These are phyloP conservation scores for Aspergillus arachidicola DNA, from an alignment of 2,329 filamentous ascomycete genomes.

Conservation along the genomic window DNA sequence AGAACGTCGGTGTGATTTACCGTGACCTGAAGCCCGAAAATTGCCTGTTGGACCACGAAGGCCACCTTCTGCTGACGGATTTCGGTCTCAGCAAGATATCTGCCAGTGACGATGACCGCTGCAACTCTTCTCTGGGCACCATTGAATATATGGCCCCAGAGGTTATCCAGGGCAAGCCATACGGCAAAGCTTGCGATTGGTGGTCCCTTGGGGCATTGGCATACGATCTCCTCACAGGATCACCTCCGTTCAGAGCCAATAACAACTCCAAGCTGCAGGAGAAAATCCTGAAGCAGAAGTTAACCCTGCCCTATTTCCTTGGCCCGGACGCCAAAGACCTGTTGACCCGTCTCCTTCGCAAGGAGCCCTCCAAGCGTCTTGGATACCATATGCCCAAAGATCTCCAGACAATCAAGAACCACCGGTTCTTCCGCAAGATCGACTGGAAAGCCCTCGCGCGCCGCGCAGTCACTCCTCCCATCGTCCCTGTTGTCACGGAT, in stretches of 20 bases:
- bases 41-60: constrained; percentile 86
- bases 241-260: constrained; percentile 84
- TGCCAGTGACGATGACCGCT: constrained; percentile 68
- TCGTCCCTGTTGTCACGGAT: constrained; percentile 90
- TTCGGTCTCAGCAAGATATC: constrained; percentile 97
- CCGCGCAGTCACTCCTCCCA: constrained; percentile 83
- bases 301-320: constrained; percentile 85
- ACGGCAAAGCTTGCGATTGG: constrained; percentile 96
- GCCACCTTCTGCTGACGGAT: constrained; percentile 91
- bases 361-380: constrained; percentile 87
- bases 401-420: constrained; percentile 79
- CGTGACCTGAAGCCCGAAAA: constrained; percentile 98
- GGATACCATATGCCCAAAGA: constrained; percentile 90
- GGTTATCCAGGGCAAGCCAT: constrained; percentile 82
- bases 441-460: constrained; percentile 87
- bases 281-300: constrained; percentile 92
- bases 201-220: constrained; percentile 95
- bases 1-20: constrained; percentile 90
- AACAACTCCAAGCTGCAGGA: constrained; percentile 96
- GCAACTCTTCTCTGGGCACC: constrained; percentile 90
- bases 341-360: constrained; percentile 83
- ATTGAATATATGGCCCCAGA: constrained; percentile 99
- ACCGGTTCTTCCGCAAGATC: constrained; percentile 96
- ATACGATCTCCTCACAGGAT: constrained; percentile 89
- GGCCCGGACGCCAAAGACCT: constrained; percentile 91